These are phyloP conservation scores for Mycena kentingensis DNA, from an alignment of 768 basidiomycete genomes.

Conservation along the genomic window DNA sequence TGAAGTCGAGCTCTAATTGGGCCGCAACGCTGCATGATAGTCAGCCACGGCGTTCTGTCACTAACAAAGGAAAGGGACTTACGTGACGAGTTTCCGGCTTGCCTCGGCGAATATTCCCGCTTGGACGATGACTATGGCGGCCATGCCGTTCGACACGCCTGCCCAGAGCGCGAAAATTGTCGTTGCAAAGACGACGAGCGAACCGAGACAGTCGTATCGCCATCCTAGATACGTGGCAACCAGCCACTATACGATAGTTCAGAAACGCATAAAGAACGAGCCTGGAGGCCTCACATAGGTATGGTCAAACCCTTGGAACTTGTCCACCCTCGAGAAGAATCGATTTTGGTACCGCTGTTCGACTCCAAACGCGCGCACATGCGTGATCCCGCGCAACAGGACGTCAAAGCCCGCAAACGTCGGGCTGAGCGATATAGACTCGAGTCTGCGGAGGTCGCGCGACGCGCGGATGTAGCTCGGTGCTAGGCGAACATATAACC, in stretches of 20 bases:
- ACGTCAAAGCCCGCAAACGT: slow-evolving; percentile 77
- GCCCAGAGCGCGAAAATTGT: slow-evolving; percentile 68
- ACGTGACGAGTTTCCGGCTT: slow-evolving; percentile 64
- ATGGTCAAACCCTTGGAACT: slow-evolving; percentile 73
- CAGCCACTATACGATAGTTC: slow-evolving; percentile 55
- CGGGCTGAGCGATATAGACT: slow-evolving; percentile 68
- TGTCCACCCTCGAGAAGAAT: slow-evolving; percentile 65
- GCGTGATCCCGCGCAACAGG: slow-evolving; percentile 62
- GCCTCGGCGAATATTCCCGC: slow-evolving; percentile 73
- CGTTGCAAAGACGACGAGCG: slow-evolving; percentile 67
- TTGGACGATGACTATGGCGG: slow-evolving; percentile 73
- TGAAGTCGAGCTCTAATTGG: slow-evolving; percentile 73
- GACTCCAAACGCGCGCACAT: slow-evolving; percentile 74
- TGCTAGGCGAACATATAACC: slow-evolving; percentile 65
- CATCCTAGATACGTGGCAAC: slow-evolving; percentile 70
- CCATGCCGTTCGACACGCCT: slow-evolving; percentile 57
- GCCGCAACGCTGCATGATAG: slow-evolving; percentile 58
- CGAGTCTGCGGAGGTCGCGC: slow-evolving; percentile 67
- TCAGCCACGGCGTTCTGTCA: no score
- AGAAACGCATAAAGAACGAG: slow-evolving; percentile 29
- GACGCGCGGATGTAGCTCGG: slow-evolving; percentile 62
- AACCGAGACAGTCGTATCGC: slow-evolving; percentile 79
- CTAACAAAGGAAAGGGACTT: slow-evolving; percentile 22
- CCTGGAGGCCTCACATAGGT: slow-evolving; percentile 54
- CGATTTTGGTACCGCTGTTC: slow-evolving; percentile 64